Conservation (phyloP, 208 protist species). For the Leishmania guyanensis region DNA sequence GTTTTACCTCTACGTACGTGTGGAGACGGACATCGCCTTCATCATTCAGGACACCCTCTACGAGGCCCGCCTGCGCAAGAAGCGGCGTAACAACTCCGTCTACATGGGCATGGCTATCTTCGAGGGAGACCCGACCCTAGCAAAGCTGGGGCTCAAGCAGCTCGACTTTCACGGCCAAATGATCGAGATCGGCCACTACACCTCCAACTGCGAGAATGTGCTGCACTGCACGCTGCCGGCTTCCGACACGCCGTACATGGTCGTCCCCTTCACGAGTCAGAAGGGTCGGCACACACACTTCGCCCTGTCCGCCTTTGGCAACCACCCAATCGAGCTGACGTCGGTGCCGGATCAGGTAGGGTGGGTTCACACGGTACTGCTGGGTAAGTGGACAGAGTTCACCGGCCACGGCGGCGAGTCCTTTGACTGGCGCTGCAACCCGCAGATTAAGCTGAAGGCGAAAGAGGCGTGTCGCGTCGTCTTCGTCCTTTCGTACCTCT, state of each 20-base stretch:
- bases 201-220: slow-evolving; percentile 92
- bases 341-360: slow-evolving; percentile 85
- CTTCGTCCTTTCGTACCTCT: slow-evolving; percentile 88
- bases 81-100: slow-evolving; percentile 86
- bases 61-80: slow-evolving; percentile 86
- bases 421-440: slow-evolving; percentile 92
- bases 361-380: slow-evolving; percentile 82
- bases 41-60: slow-evolving; percentile 90
- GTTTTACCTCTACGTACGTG: slow-evolving; percentile 79
- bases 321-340: slow-evolving; percentile 80
- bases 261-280: slow-evolving; percentile 91
- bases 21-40: slow-evolving; percentile 78
- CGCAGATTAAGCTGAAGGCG: slow-evolving; percentile 69
- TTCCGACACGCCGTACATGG: slow-evolving; percentile 82
- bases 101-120: slow-evolving; percentile 93
- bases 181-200: slow-evolving; percentile 88
- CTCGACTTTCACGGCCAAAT: slow-evolving; percentile 90
- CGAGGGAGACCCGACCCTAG: slow-evolving; percentile 72
- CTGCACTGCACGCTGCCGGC: slow-evolving; percentile 81
- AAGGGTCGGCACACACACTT: slow-evolving; percentile 79
- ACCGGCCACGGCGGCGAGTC: slow-evolving; percentile 76
- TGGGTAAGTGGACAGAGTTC: slow-evolving; percentile 85
- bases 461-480: slow-evolving; percentile 76
- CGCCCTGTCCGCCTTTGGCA: slow-evolving; percentile 84
- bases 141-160: slow-evolving; percentile 85